Conservation (phyloP, 495 filamentous ascomycete genomes). For the Penicillium cosmopolitanum region DNA sequence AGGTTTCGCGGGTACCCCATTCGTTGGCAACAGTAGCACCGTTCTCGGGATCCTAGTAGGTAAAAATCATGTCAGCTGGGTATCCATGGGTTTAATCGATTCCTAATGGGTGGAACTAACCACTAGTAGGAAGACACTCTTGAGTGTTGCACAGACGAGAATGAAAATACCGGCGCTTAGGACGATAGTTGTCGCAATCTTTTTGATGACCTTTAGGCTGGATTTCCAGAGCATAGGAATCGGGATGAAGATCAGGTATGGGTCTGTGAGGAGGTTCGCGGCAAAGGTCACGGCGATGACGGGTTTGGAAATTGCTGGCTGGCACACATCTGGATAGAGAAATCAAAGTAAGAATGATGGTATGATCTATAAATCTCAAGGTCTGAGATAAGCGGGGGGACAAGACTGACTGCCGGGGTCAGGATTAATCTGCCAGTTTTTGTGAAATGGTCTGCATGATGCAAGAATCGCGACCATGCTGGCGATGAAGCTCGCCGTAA, state of each 20-base stretch:
- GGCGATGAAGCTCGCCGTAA: constrained; percentile 47
- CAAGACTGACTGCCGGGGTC: constrained; percentile 52
- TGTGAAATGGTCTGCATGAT: constrained; percentile 50
- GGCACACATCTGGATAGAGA: constrained; percentile 45
- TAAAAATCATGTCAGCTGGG: neutral
- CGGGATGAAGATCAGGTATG: constrained; percentile 57
- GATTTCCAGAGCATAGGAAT: constrained; percentile 58
- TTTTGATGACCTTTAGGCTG: constrained; percentile 46
- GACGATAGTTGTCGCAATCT: constrained; percentile 49
- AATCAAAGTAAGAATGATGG: neutral
- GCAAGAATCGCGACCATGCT: constrained; percentile 51
- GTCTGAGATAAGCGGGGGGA: neutral
- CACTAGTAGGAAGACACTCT: constrained; percentile 49
- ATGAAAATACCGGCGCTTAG: constrained; percentile 55
- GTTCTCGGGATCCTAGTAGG: constrained; percentile 41
- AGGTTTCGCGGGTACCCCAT: constrained; percentile 57
- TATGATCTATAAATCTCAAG: neutral
- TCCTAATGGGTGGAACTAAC: constrained; percentile 27
- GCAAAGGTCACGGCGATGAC: constrained; percentile 51
- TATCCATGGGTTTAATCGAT: constrained; percentile 3
- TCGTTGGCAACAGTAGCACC: constrained; percentile 51
- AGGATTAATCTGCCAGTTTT: constrained; percentile 61
- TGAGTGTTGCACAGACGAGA: constrained; percentile 49
- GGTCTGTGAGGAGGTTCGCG: constrained; percentile 52
- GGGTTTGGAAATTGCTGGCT: constrained; percentile 50